Conservation (phyloP, 2,329 filamentous ascomycete genomes). For the Aspergillus caelatus region DNA sequence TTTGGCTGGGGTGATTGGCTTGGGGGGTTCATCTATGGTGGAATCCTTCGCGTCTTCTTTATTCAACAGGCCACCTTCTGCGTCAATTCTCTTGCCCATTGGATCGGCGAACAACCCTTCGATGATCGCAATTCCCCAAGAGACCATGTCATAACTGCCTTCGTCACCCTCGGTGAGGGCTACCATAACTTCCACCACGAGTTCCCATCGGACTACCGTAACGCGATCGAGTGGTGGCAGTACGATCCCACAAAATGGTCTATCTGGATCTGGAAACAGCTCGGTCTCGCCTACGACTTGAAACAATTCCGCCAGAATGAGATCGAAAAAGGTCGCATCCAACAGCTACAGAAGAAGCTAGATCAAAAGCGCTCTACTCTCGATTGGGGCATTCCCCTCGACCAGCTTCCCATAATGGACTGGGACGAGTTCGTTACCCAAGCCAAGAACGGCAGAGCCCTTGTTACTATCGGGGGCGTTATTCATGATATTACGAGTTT, state of each 20-base stretch:
- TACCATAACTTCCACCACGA: conserved; percentile 77
- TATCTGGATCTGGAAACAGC: conserved; percentile 77
- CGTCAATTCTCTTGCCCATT: conserved; percentile 85
- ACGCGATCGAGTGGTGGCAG: conserved; percentile 83
- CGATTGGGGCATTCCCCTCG: conserved; percentile 80
- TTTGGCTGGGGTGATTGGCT: conserved; percentile 74
- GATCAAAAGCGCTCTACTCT: conserved; percentile 76
- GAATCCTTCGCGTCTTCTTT: conserved; percentile 79
- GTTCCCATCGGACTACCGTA: conserved; percentile 68
- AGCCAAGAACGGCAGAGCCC: conserved; percentile 64
- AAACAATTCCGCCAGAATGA: conserved; percentile 88
- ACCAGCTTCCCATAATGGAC: conserved; percentile 76
- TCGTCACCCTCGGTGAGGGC: conserved; percentile 80
- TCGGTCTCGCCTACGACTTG: conserved; percentile 78
- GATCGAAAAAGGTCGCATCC: conserved; percentile 75
- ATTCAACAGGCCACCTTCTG: conserved; percentile 89
- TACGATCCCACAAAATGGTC: conserved; percentile 87
- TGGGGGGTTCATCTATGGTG: conserved; percentile 78
- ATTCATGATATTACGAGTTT: conserved; percentile 80
- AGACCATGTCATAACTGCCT: conserved; percentile 78
- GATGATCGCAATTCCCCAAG: conserved; percentile 84
- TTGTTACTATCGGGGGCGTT: conserved; percentile 75
- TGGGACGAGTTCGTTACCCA: conserved; percentile 56
- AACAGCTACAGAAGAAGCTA: conserved; percentile 84
- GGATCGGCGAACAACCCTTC: conserved; percentile 84